Evolutionary conservation across 2,329 filamentous ascomycete genomes (phyloP).

Genomic region (Aureobasidium sp.): DNA sequence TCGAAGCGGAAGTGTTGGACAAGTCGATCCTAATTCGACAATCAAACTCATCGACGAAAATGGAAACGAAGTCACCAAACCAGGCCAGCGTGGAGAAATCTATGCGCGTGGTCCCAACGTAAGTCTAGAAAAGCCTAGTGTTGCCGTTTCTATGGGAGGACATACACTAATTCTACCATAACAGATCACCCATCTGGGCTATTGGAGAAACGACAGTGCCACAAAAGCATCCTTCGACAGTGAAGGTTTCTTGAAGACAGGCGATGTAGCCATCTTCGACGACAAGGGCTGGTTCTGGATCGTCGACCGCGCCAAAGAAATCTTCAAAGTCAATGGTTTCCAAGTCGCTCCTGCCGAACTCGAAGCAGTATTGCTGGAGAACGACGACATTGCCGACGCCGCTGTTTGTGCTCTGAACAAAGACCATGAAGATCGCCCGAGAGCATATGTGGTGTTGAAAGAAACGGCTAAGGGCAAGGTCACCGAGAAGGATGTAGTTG

Average conservation of each 20-base stretch:
- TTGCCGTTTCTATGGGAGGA: background rate
- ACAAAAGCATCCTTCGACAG: conserved; percentile 24
- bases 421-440: conserved; percentile 28
- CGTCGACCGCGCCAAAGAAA: conserved; percentile 31
- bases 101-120: conserved; percentile 32
- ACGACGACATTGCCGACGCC: conserved; percentile 23
- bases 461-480: conserved; percentile 25
- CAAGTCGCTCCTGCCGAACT: conserved; percentile 25
- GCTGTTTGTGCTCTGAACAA: conserved; percentile 21
- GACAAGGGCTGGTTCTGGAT: conserved; percentile 30
- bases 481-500: conserved; percentile 30
- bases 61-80: conserved; percentile 32
- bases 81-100: conserved; percentile 34
- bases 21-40: conserved; percentile 34
- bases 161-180: background rate
- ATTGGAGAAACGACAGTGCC: conserved; percentile 36
- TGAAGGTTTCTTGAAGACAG: conserved; percentile 23
- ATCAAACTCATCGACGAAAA: conserved; percentile 38
- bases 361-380: conserved; percentile 23
- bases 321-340: conserved; percentile 29
- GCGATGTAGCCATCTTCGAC: conserved; percentile 29
- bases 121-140: background rate
- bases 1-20: conserved; percentile 27
- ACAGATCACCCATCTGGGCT: conserved; percentile 29
- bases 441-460: conserved; percentile 31